These are phyloP conservation scores for Paralagenidium karlingii DNA, from an alignment of 352 stramenopile genomes.

Conservation along the genomic window DNA sequence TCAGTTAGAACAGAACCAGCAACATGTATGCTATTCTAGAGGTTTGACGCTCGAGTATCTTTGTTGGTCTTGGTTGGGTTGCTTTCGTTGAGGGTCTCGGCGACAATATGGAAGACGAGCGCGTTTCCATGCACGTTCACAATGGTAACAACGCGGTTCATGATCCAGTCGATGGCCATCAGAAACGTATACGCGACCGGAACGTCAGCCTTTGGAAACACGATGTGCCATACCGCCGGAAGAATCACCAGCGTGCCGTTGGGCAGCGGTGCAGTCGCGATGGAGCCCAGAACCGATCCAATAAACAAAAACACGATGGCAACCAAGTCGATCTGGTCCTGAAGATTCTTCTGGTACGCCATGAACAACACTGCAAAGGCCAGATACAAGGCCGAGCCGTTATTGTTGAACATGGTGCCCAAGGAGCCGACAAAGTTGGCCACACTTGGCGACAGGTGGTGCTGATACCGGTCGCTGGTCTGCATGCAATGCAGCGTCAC, in stretches of 20 bases:
- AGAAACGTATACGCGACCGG: conserved; percentile 49
- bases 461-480: conserved; percentile 27
- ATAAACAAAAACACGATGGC: conserved; percentile 37
- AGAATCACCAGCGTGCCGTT: conserved; percentile 45
- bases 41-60: too few relatives aligned
- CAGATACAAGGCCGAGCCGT: conserved; percentile 65
- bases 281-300: conserved; percentile 37
- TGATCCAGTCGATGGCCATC: conserved; percentile 49
- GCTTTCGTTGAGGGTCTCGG: too few relatives aligned
- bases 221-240: conserved; percentile 61
- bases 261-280: conserved; percentile 47
- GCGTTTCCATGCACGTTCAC: conserved; percentile 66
- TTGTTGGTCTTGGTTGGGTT: too few relatives aligned
- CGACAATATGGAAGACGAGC: conserved; percentile 57
- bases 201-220: conserved; percentile 31
- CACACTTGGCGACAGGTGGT: conserved; percentile 31
- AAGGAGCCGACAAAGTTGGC: conserved; percentile 68
- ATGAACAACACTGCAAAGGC: conserved; percentile 64
- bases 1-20: too few relatives aligned
- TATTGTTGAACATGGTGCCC: conserved; percentile 54
- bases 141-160: conserved; percentile 60
- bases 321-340: conserved; percentile 13
- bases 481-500: conserved; percentile 54
- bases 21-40: too few relatives aligned
- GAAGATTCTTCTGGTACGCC: conserved; percentile 34